Base-by-base conservation (phyloP, 2,329 filamentous ascomycete species). In the Clonostachys byssicola region DNA sequence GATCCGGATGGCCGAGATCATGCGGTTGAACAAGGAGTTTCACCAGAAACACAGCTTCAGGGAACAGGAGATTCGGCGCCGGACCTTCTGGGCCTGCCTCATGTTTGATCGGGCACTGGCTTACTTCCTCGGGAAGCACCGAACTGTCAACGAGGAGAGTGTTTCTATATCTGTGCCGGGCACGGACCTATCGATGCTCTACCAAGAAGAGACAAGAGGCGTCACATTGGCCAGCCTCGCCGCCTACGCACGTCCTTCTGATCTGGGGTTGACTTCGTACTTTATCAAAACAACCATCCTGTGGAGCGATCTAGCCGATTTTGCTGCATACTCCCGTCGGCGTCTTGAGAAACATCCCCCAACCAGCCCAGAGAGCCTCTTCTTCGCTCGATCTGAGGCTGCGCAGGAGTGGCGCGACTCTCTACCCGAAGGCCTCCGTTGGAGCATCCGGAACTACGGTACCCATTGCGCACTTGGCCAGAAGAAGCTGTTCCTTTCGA, bases 51-150 rank as follows among this genome's bases (percentile, higher is more conserved):
- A 57, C 45, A 51, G 45, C 35, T 45, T 54, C n/a, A 45, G 46
- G 9, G 52, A 56, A n/a, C 55, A 57, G 34, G 58, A 57, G 38
- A 52, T 60, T 6, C 53, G 57, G 4, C 44, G 56, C 6, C 54
- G 57, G 9, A 60, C 58, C 12, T 59, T 57, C 30, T 60, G 58
- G 58, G 56, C 56, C 35, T 60, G 56, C 33, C 52, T 59, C 16
- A 34, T 49, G 34, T 23, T 49, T 5, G 47, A 49, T 44, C 36
- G 47, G 18, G 23, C 30, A 6, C 30, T 49, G 7, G 47, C 47
- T 12, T 49, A 51, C 51, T 16, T 57, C 51, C 5, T 56, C 12
- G 49, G 43, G 4, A 56, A 56, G 43, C 54, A 49, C 9, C 48
- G 49, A 43, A 49, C 47, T 12, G 38, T 49, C 18, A 13, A 20